These are phyloP conservation scores for Sporothrix curviconia DNA, from an alignment of 2,329 filamentous ascomycete species.

Conservation along the genomic window DNA sequence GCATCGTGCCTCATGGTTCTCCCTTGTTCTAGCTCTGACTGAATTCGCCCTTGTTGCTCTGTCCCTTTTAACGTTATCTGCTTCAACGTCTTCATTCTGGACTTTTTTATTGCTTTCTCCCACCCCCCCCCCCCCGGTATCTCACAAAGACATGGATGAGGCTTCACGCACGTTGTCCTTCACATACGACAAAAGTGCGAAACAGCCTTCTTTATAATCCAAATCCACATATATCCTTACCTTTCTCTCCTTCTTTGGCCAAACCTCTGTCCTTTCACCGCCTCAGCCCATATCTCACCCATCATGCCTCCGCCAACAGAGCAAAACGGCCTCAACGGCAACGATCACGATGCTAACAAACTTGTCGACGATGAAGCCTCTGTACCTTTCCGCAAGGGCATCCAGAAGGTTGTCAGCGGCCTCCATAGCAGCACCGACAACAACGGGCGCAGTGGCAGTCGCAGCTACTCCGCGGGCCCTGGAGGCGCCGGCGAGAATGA, in stretches of 20 bases:
- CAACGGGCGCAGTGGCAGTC: background rate
- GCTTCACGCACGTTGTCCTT: background rate
- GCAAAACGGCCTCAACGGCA: background rate
- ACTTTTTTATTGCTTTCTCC: background rate
- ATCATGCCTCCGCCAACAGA: slow-evolving; percentile 9
- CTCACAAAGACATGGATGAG: slow-evolving; percentile 6
- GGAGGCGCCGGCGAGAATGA: slow-evolving; percentile 28
- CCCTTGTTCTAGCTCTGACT: background rate
- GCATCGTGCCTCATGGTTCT: background rate
- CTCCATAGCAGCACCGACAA: slow-evolving; percentile 3
- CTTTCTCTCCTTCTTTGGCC: background rate
- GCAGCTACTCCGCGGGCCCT: background rate
- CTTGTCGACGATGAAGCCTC: slow-evolving; percentile 21
- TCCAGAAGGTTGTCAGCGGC: slow-evolving; percentile 18
- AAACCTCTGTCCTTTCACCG: background rate
- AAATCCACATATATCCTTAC: background rate
- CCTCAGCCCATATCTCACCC: background rate
- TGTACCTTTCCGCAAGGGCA: slow-evolving; percentile 24
- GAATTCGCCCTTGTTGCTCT: background rate
- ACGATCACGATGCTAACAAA: slow-evolving; percentile 1
- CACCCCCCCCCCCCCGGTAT: background rate
- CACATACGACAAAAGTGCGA: background rate
- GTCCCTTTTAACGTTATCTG: background rate
- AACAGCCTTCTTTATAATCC: background rate
- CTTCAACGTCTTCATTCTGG: background rate